These are phyloP conservation scores for Penicillium coffeae DNA, from an alignment of 495 filamentous ascomycete species.

Conservation along the genomic window DNA sequence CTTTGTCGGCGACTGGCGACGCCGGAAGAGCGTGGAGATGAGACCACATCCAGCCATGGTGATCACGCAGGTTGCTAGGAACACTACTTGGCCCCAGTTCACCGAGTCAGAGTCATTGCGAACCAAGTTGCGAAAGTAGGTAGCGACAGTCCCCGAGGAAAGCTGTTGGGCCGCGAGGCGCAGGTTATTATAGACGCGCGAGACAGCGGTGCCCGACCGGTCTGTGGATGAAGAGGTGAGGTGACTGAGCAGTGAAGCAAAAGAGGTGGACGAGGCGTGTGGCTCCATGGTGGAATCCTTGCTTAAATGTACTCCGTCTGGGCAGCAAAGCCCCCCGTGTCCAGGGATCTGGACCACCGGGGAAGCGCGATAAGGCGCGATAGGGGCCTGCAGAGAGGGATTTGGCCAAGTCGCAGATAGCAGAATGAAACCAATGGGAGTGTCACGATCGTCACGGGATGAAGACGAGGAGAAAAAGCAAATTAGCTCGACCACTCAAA, in stretches of 20 bases:
- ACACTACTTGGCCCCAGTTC: slow-evolving; percentile 32
- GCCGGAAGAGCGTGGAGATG: slow-evolving; percentile 33
- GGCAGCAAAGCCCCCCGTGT: slow-evolving; percentile 1
- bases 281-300: slow-evolving; percentile 18
- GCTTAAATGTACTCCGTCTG: slow-evolving; percentile 9
- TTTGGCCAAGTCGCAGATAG: background rate
- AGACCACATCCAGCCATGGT: slow-evolving; percentile 43
- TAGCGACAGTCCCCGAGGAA: slow-evolving; percentile 18
- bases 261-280: slow-evolving; percentile 7
- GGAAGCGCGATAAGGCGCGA: no score
- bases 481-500: slow-evolving; percentile 31
- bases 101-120: slow-evolving; percentile 29
- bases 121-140: slow-evolving; percentile 19
- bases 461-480: slow-evolving; percentile 10
- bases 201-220: slow-evolving; percentile 9
- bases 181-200: slow-evolving; percentile 14
- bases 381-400: no score
- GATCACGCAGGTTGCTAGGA: slow-evolving; percentile 33
- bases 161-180: slow-evolving; percentile 14
- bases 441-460: slow-evolving; percentile 19
- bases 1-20: slow-evolving; percentile 14
- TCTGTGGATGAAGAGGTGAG: slow-evolving; percentile 10
- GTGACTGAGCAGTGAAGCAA: slow-evolving; percentile 15
- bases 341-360: slow-evolving; percentile 16
- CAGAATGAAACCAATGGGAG: slow-evolving; percentile 24